These are phyloP conservation scores for Hymenoscyphus fraxineus DNA, from an alignment of 2,329 filamentous ascomycete genomes.

Conservation along the genomic window DNA sequence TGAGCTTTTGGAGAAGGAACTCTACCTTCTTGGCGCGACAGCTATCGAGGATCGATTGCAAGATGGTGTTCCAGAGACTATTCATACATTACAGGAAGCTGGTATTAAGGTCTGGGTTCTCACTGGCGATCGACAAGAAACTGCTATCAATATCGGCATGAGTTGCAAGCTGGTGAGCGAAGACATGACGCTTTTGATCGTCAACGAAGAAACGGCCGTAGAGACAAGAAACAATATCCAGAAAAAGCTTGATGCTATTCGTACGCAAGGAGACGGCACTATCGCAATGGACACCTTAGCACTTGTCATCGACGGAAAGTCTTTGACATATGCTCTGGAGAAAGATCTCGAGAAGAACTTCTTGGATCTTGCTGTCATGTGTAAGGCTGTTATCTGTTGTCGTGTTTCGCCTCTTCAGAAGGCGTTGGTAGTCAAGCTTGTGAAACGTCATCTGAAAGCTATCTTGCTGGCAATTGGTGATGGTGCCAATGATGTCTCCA, in stretches of 20 bases:
- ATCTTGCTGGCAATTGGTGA: conserved; percentile 95
- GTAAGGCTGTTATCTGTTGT: conserved; percentile 98
- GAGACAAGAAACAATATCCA: conserved; percentile 83
- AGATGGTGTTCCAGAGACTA: conserved; percentile 96
- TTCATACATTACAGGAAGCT: conserved; percentile 92
- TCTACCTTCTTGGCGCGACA: conserved; percentile 87
- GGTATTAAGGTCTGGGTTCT: conserved; percentile 99
- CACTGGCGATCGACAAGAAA: conserved; percentile 96
- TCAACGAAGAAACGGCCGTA: conserved; percentile 81
- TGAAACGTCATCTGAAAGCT: conserved; percentile 85
- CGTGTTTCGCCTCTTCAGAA: conserved; percentile 97
- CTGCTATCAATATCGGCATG: conserved; percentile 99
- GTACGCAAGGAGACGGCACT: conserved; percentile 71
- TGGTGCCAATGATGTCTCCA: conserved; percentile 98
- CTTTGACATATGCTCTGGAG: conserved; percentile 87
- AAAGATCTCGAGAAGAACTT: conserved; percentile 92
- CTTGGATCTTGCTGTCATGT: conserved; percentile 87
- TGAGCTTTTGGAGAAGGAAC: conserved; percentile 89
- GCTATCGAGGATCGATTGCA: conserved; percentile 96
- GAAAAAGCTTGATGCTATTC: conserved; percentile 90
- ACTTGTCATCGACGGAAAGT: conserved; percentile 93
- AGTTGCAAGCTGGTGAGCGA: conserved; percentile 97
- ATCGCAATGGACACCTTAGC: conserved; percentile 84
- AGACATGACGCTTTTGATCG: conserved; percentile 95
- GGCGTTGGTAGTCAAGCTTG: conserved; percentile 93